Evolutionary conservation across 371 early-diverging fungal genomes (phyloP).

Genomic region (Mortierella sp.): DNA sequence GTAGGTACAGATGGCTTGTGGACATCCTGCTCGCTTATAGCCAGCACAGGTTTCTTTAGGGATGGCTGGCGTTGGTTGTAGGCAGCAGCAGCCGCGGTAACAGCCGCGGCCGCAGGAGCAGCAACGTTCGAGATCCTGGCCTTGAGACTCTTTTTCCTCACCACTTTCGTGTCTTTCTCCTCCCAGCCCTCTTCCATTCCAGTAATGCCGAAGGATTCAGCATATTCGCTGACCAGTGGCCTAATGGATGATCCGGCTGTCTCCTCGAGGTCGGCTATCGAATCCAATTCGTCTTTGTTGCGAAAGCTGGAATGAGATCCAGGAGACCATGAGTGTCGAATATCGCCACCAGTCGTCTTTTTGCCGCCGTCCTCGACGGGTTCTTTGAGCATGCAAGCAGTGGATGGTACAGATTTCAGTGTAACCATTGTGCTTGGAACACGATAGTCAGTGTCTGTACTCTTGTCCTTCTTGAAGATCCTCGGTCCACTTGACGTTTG

Average conservation of each 20-base stretch:
- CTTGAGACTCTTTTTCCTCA: slow-evolving; percentile 8
- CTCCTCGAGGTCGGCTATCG: too few relatives aligned
- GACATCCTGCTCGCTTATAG: slow-evolving; percentile 13
- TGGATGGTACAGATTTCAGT: neutral
- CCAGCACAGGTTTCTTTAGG: slow-evolving; percentile 5
- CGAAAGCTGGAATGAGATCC: too few relatives aligned
- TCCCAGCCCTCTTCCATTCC: neutral
- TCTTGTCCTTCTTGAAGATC: neutral
- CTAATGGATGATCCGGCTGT: too few relatives aligned
- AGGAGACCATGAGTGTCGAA: too few relatives aligned
- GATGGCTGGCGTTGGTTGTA: slow-evolving; percentile 15
- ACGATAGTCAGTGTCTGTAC: neutral
- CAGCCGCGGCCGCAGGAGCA: slow-evolving; percentile 6
- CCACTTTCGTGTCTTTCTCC: slow-evolving; percentile 5
- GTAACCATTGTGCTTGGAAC: slow-evolving; percentile 4
- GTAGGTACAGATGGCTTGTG: neutral
- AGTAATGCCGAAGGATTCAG: neutral
- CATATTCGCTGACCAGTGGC: too few relatives aligned
- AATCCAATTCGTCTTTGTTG: too few relatives aligned
- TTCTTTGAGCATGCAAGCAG: too few relatives aligned
- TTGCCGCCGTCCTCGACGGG: neutral
- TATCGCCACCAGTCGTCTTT: too few relatives aligned
- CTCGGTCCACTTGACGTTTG: neutral
- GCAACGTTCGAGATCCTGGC: slow-evolving; percentile 1
- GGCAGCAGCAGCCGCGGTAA: slow-evolving; percentile 2